A percentile compares a stretch with the other conserved stretches of the same genome.
phyloP scores from a whole-genome alignment of 257 asterid genomes.

The Ocimum tenuiflorum region DNA sequence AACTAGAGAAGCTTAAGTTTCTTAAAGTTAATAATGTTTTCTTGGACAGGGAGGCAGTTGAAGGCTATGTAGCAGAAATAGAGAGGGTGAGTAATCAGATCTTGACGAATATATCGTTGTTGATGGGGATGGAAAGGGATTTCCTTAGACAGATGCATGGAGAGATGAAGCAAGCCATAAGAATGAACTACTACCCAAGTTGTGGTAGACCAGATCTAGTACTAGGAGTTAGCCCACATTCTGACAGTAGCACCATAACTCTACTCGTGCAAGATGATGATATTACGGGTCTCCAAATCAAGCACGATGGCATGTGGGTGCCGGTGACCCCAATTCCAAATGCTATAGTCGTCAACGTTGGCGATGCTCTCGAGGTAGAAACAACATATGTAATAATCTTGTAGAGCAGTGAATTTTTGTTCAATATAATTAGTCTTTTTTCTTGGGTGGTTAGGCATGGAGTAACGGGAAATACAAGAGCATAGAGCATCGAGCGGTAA shows the following conservation, averaged over 20 bases:
- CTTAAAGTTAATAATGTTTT: too few relatives aligned
- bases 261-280: constrained; percentile 34
- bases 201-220: constrained; percentile 40
- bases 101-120: constrained; percentile 23
- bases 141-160: constrained; percentile 25
- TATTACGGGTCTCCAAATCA: constrained; percentile 28
- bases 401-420: too few relatives aligned
- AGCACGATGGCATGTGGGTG: constrained; percentile 35
- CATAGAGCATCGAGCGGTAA: constrained; percentile 37
- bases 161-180: constrained; percentile 27
- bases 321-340: constrained; percentile 36
- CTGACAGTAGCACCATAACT: constrained; percentile 32
- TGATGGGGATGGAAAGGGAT: constrained; percentile 29
- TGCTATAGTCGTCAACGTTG: constrained; percentile 38
- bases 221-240: constrained; percentile 45
- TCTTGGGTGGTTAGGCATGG: too few relatives aligned
- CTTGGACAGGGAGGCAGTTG: constrained; percentile 37
- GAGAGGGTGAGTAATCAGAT: constrained; percentile 31
- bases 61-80: constrained; percentile 29
- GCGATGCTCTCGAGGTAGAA: constrained; percentile 43
- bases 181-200: constrained; percentile 38
- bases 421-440: too few relatives aligned
- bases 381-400: too few relatives aligned
- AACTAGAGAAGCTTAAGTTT: too few relatives aligned
- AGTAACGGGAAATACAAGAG: constrained; percentile 44